Conservation (phyloP, 2,329 filamentous ascomycete species). For the Waltergamsia citrina region DNA sequence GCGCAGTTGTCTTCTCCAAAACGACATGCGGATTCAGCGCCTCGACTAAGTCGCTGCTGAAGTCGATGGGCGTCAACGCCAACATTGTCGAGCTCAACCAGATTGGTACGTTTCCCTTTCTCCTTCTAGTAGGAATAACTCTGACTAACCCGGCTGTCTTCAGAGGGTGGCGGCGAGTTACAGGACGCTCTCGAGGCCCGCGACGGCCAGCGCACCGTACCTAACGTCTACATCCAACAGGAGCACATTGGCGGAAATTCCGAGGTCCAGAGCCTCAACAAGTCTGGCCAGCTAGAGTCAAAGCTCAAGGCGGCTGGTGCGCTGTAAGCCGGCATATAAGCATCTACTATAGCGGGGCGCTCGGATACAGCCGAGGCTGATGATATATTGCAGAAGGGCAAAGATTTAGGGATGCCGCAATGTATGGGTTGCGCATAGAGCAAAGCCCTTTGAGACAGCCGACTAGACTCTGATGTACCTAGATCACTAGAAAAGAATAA, state of each 20-base stretch:
- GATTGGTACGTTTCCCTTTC: slow-evolving; percentile 49
- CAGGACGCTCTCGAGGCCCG: slow-evolving; percentile 77
- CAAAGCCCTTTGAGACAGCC: too few relatives aligned
- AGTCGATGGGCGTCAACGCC: slow-evolving; percentile 61
- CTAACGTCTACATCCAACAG: slow-evolving; percentile 87
- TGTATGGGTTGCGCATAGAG: too few relatives aligned
- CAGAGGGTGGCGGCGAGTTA: slow-evolving; percentile 74
- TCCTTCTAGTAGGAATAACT: not conserved
- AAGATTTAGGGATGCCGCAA: too few relatives aligned
- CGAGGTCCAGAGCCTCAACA: slow-evolving; percentile 58
- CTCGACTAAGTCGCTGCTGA: slow-evolving; percentile 66
- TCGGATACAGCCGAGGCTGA: too few relatives aligned
- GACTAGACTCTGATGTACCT: too few relatives aligned
- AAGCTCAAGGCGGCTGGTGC: slow-evolving; percentile 33
- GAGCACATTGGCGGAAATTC: slow-evolving; percentile 97
- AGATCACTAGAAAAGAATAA: not conserved
- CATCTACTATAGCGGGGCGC: too few relatives aligned
- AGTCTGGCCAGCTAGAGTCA: slow-evolving; percentile 24
- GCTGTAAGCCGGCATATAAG: too few relatives aligned
- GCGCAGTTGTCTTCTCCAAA: slow-evolving; percentile 89
- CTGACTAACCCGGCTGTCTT: not conserved
- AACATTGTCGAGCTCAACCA: slow-evolving; percentile 76
- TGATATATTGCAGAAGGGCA: too few relatives aligned
- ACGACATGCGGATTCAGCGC: slow-evolving; percentile 92
- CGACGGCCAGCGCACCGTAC: slow-evolving; percentile 78